These are phyloP conservation scores for Zelonia costaricensis DNA, from an alignment of 208 protist species.

Conservation along the genomic window DNA sequence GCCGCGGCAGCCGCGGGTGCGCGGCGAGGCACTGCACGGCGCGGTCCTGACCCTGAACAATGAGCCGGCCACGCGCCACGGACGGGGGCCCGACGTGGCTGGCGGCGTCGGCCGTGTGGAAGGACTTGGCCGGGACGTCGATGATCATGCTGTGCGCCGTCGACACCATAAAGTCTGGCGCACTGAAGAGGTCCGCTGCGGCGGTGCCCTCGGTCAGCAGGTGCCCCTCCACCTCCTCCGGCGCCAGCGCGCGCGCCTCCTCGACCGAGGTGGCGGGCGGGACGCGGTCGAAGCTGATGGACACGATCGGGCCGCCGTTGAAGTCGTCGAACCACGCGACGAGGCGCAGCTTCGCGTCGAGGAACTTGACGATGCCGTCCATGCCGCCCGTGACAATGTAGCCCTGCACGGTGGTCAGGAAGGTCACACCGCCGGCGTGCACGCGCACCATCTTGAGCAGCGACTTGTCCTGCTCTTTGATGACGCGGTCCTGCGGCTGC, in stretches of 20 bases:
- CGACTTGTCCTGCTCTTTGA: slow-evolving; percentile 88
- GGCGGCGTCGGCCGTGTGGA: slow-evolving; percentile 60
- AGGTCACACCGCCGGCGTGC: slow-evolving; percentile 82
- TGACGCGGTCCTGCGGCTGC: slow-evolving; percentile 73
- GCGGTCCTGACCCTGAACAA: slow-evolving; percentile 91
- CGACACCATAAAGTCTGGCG: slow-evolving; percentile 92
- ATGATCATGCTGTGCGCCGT: slow-evolving; percentile 92
- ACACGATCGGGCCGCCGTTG: slow-evolving; percentile 91
- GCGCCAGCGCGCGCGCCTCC: slow-evolving; percentile 35
- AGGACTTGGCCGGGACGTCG: slow-evolving; percentile 76
- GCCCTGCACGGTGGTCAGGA: slow-evolving; percentile 60
- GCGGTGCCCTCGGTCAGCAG: slow-evolving; percentile 36
- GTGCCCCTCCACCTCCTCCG: slow-evolving; percentile 38
- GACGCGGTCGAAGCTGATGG: slow-evolving; percentile 87
- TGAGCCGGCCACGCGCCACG: slow-evolving; percentile 68
- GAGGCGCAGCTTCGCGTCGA: slow-evolving; percentile 93
- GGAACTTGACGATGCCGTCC: slow-evolving; percentile 95
- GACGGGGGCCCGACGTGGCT: slow-evolving; percentile 21
- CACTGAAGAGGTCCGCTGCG: slow-evolving; percentile 63
- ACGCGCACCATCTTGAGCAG: slow-evolving; percentile 93
- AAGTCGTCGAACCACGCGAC: slow-evolving; percentile 97
- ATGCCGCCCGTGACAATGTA: slow-evolving; percentile 94
- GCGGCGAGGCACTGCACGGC: slow-evolving; percentile 79
- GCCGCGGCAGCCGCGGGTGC: slow-evolving; percentile 76
- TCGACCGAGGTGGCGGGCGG: slow-evolving; percentile 19